Conservation (phyloP, 2,329 filamentous ascomycete genomes). For the Sporothrix euskadiensis region DNA sequence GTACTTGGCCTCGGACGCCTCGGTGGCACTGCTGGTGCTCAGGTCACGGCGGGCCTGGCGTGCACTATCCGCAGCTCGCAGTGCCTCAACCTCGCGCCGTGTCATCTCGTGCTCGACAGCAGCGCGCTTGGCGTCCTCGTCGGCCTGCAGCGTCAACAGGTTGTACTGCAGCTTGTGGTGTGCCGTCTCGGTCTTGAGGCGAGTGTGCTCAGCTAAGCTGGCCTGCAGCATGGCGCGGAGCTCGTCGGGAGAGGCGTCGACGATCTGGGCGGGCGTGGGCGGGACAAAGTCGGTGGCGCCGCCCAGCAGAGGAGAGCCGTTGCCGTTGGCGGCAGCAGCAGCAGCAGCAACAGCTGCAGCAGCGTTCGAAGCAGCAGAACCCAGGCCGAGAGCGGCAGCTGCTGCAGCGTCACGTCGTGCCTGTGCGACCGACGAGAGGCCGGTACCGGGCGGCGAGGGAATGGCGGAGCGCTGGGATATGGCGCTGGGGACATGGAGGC, state of each 20-base stretch:
- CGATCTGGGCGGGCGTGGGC: constrained; percentile 53
- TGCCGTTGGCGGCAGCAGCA: background rate
- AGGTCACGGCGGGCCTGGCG: constrained; percentile 60
- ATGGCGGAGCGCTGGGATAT: constrained; percentile 50
- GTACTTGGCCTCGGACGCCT: constrained; percentile 56
- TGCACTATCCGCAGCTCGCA: constrained; percentile 72
- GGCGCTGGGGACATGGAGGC: constrained; percentile 31
- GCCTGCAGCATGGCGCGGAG: constrained; percentile 58
- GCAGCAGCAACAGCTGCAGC: background rate
- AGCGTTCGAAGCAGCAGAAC: background rate
- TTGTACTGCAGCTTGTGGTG: constrained; percentile 91
- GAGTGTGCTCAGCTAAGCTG: constrained; percentile 57
- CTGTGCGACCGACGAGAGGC: constrained; percentile 39
- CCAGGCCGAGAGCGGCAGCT: constrained; percentile 4
- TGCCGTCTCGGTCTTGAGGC: constrained; percentile 76
- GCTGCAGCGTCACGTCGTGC: constrained; percentile 30
- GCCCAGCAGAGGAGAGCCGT: constrained; percentile 30
- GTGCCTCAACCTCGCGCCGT: constrained; percentile 80
- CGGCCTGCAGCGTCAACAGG: constrained; percentile 78
- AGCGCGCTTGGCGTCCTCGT: constrained; percentile 81
- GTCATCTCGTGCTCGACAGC: constrained; percentile 90
- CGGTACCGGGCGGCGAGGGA: constrained; percentile 57
- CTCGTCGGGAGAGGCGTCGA: constrained; percentile 56
- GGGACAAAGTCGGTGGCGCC: constrained; percentile 45
- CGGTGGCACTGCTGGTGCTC: constrained; percentile 44